phyloP scores from a whole-genome alignment of 345 rosid genomes.

The Populus davidiana region DNA sequence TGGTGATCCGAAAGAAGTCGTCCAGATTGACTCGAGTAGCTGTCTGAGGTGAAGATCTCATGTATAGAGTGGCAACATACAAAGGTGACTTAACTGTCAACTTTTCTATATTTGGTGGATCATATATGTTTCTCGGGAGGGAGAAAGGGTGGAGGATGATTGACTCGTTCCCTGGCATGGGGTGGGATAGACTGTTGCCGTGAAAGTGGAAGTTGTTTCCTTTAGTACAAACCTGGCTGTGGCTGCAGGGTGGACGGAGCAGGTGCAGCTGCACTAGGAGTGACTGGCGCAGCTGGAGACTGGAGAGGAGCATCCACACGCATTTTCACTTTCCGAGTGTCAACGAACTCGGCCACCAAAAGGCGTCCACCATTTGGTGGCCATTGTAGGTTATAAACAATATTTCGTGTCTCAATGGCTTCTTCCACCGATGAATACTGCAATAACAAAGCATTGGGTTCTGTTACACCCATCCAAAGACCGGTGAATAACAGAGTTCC shows the following conservation, averaged over 20 bases:
- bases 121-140: constrained; percentile 49
- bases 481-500: constrained; percentile 23
- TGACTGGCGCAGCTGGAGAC: constrained; percentile 41
- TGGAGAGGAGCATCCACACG: constrained; percentile 59
- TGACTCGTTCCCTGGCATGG: constrained; percentile 45
- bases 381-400: constrained; percentile 88
- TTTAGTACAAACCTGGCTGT: constrained; percentile 39
- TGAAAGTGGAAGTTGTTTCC: constrained; percentile 64
- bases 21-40: constrained; percentile 55
- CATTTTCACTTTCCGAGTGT: constrained; percentile 67
- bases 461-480: constrained; percentile 98
- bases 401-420: constrained; percentile 77
- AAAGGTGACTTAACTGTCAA: no score
- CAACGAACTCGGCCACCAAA: constrained; percentile 79
- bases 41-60: no score
- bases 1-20: constrained; percentile 55
- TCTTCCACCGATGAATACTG: constrained; percentile 89
- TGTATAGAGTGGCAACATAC: no score
- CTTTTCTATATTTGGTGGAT: constrained; percentile 47
- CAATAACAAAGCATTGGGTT: constrained; percentile 52
- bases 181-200: constrained; percentile 52
- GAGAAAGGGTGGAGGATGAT: constrained; percentile 63
- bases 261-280: constrained; percentile 28
- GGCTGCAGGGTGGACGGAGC: constrained; percentile 23
- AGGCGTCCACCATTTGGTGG: constrained; percentile 92